phyloP scores from a whole-genome alignment of 495 filamentous ascomycete genomes.

The Podospora pseudocomata region DNA sequence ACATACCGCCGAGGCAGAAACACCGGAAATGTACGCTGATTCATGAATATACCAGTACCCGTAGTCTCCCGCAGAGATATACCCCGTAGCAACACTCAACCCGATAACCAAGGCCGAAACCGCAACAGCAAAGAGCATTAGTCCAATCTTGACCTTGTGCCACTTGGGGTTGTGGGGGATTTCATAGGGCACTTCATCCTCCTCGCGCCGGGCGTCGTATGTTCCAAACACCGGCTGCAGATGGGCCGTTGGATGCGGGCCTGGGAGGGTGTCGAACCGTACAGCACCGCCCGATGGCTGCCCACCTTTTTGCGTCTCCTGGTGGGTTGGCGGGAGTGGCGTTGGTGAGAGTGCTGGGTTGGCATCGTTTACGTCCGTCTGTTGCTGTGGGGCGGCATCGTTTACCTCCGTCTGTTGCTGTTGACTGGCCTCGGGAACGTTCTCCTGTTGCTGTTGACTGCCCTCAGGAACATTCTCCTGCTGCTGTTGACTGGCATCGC shows the following conservation, averaged over 20 bases:
- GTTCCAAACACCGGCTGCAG: background rate
- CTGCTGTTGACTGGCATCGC: background rate
- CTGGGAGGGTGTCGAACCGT: background rate
- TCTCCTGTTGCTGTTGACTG: too few species aligned
- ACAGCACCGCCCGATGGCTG: background rate
- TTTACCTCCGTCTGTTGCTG: too few species aligned
- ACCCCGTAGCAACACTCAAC: constrained; percentile 21
- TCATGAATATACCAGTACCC: background rate
- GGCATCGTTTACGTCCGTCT: background rate
- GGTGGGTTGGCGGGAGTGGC: constrained; percentile 6
- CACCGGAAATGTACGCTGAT: background rate
- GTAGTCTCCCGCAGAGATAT: background rate
- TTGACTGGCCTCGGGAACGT: too few species aligned
- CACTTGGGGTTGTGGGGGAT: constrained; percentile 20
- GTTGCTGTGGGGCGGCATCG: background rate
- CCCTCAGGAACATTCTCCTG: too few species aligned
- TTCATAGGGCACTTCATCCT: background rate
- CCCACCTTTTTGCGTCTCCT: background rate
- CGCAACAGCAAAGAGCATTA: constrained; percentile 27
- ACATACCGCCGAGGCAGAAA: constrained; percentile 20
- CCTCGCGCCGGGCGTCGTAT: background rate
- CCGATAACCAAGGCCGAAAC: constrained; percentile 32
- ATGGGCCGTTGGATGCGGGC: background rate
- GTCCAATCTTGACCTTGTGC: constrained; percentile 31
- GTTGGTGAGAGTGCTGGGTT: background rate